Evolutionary conservation across 495 filamentous ascomycete species (phyloP).

Genomic region (Penicillium bovifimosum): DNA sequence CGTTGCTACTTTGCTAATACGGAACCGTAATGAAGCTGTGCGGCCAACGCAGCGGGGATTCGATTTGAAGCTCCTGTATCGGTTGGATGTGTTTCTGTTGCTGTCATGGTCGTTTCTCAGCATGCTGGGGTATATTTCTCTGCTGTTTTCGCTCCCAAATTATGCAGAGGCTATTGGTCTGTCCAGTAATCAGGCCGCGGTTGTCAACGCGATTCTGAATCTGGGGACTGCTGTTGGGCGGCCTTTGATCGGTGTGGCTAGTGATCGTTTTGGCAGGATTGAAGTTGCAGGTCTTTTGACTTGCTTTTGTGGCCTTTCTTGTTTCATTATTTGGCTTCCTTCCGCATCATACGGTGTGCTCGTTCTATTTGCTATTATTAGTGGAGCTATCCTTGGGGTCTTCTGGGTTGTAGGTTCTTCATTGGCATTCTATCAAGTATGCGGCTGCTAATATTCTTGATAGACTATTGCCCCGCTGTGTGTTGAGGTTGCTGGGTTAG

Average conservation of each 20-base stretch:
- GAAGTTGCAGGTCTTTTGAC: slow-evolving; percentile 61
- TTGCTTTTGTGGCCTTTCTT: slow-evolving; percentile 51
- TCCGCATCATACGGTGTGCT: slow-evolving; percentile 55
- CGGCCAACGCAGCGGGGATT: slow-evolving; percentile 51
- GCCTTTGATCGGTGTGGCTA: slow-evolving; percentile 61
- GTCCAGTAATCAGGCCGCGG: slow-evolving; percentile 53
- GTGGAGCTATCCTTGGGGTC: slow-evolving; percentile 60
- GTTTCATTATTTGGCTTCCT: slow-evolving; percentile 65
- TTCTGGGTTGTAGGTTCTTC: slow-evolving; percentile 48
- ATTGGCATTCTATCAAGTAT: no score
- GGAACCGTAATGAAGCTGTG: slow-evolving; percentile 54
- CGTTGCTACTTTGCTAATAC: slow-evolving; percentile 52
- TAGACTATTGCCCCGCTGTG: neutral
- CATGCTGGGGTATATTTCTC: slow-evolving; percentile 64
- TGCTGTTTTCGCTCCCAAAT: slow-evolving; percentile 67
- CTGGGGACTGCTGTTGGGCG: slow-evolving; percentile 59
- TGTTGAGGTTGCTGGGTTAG: neutral
- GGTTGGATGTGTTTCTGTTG: slow-evolving; percentile 52
- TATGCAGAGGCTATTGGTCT: slow-evolving; percentile 63
- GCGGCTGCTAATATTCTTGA: neutral
- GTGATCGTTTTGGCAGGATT: slow-evolving; percentile 61
- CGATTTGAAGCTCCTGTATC: slow-evolving; percentile 50
- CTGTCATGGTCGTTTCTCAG: slow-evolving; percentile 59
- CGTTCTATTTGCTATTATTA: slow-evolving; percentile 59
- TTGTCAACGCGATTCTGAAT: slow-evolving; percentile 64